phyloP scores from a whole-genome alignment of 2,329 filamentous ascomycete genomes.

The Metarhizium brunneum region DNA sequence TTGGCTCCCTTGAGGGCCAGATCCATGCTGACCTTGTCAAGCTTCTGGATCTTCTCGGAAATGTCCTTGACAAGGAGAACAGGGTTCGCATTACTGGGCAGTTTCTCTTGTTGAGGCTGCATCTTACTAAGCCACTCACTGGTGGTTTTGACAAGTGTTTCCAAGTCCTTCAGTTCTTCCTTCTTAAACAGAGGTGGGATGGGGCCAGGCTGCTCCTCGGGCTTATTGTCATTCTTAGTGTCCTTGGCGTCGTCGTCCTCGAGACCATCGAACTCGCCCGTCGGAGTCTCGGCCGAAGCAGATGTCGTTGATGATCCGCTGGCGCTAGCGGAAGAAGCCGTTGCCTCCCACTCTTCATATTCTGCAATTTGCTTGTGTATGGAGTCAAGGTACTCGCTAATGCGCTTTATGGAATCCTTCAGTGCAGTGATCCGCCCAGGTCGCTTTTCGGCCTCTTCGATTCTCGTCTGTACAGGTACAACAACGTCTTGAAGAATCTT shows the following conservation, averaged over 20 bases:
- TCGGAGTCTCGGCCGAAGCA: slow-evolving; percentile 36
- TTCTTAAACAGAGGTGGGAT: slow-evolving; percentile 60
- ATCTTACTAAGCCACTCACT: slow-evolving; percentile 68
- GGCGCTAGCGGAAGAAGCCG: slow-evolving; percentile 27
- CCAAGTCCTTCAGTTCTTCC: slow-evolving; percentile 60
- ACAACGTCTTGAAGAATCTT: slow-evolving; percentile 71
- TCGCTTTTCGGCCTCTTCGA: slow-evolving; percentile 61
- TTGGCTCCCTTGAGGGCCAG: slow-evolving; percentile 61
- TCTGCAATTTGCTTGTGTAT: slow-evolving; percentile 63
- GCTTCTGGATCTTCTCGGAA: slow-evolving; percentile 55
- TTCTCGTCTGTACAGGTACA: slow-evolving; percentile 65
- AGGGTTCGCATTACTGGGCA: slow-evolving; percentile 63
- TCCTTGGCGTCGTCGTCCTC: slow-evolving; percentile 54
- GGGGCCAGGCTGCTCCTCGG: slow-evolving; percentile 40
- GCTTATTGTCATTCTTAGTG: slow-evolving; percentile 33
- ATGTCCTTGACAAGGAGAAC: slow-evolving; percentile 66
- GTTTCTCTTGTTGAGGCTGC: slow-evolving; percentile 59
- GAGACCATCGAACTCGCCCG: slow-evolving; percentile 60
- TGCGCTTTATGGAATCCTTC: slow-evolving; percentile 61
- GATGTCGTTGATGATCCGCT: slow-evolving; percentile 38
- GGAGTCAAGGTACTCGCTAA: slow-evolving; percentile 58
- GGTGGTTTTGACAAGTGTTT: slow-evolving; percentile 52
- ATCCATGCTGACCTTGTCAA: slow-evolving; percentile 62
- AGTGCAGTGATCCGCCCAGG: slow-evolving; percentile 61
- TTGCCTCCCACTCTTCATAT: slow-evolving; percentile 52